phyloP scores from a whole-genome alignment of 176 grass and related monocot species.

The Luzula sylvatica region DNA sequence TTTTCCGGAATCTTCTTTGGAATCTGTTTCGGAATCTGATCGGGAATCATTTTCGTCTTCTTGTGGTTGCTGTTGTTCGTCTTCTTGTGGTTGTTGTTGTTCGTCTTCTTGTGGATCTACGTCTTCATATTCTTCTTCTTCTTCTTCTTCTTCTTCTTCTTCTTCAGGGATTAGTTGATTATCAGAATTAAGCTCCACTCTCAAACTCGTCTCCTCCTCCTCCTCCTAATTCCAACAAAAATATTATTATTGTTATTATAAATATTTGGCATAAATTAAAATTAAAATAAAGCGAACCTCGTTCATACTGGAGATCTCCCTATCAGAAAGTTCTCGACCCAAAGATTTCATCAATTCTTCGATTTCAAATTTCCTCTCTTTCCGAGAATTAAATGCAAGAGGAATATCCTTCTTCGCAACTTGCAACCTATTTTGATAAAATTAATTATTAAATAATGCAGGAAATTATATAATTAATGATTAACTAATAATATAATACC shows the following conservation, averaged over 20 bases:
- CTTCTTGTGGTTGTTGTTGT: not conserved
- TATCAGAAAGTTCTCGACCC: conserved; percentile 22
- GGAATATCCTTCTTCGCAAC: conserved; percentile 31
- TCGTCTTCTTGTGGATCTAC: not conserved
- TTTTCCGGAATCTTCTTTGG: not conserved
- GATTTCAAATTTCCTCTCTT: conserved; percentile 12
- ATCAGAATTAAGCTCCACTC: too few species aligned
- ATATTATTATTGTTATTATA: not conserved
- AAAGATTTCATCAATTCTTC: conserved; percentile 20
- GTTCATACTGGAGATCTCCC: conserved; percentile 4
- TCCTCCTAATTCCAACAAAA: conserved; percentile 11
- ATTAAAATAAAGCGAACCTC: conserved; percentile 24
- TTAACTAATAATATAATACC: too few species aligned
- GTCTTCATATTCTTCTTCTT: too few species aligned
- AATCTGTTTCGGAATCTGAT: not conserved
- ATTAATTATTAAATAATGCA: too few species aligned
- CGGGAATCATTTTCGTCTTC: too few species aligned
- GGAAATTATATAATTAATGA: too few species aligned
- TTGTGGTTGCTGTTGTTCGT: not conserved
- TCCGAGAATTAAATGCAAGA: conserved; percentile 10
- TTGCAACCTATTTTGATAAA: conserved; percentile 29
- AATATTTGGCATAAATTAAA: not conserved
- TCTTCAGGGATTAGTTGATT: conserved; percentile 1
- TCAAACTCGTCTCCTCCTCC: conserved; percentile 4
- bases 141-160: conserved; percentile 14